A percentile compares a stretch with the other conserved stretches of the same genome.
phyloP scores from a whole-genome alignment of 2,329 filamentous ascomycete genomes.

The Hymenotorrendiella dingleyae region DNA sequence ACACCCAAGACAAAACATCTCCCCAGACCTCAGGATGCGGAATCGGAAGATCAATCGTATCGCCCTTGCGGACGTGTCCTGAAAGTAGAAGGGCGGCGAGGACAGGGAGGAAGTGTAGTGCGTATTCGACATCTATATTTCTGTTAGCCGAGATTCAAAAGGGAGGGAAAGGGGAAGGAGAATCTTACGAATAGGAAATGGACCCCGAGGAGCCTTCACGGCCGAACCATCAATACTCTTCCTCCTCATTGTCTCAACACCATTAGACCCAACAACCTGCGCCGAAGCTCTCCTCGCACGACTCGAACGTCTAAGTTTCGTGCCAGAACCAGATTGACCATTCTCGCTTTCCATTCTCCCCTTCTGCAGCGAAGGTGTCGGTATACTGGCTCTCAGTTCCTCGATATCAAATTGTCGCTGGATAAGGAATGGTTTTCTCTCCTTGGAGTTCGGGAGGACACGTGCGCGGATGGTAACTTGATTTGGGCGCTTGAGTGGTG shows the following conservation, averaged over 20 bases:
- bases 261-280: conserved; percentile 2
- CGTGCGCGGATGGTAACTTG: conserved; percentile 38
- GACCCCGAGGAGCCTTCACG: conserved; percentile 20
- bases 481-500: conserved; percentile 1
- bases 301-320: conserved; percentile 14
- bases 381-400: conserved; percentile 38
- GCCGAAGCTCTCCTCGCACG: conserved; percentile 17
- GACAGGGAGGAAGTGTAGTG: conserved; percentile 44
- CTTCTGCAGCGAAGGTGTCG: conserved; percentile 23
- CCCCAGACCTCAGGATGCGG: conserved; percentile 51
- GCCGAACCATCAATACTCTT: neutral
- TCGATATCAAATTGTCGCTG: conserved; percentile 46
- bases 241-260: neutral
- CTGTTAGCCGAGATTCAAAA: neutral
- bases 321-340: too few relatives aligned
- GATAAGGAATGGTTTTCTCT: conserved; percentile 42
- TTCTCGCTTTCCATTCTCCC: neutral
- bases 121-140: conserved; percentile 42
- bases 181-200: conserved; percentile 44
- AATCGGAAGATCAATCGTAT: conserved; percentile 51
- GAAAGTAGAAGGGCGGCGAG: conserved; percentile 50
- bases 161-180: neutral
- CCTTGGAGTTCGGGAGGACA: conserved; percentile 36
- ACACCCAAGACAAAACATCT: conserved; percentile 49
- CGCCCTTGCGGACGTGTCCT: conserved; percentile 44